Evolutionary conservation across 208 protist genomes (phyloP), one percentile per base, ranked within the genome.

Genomic region (Angomonas desouzai): DNA sequence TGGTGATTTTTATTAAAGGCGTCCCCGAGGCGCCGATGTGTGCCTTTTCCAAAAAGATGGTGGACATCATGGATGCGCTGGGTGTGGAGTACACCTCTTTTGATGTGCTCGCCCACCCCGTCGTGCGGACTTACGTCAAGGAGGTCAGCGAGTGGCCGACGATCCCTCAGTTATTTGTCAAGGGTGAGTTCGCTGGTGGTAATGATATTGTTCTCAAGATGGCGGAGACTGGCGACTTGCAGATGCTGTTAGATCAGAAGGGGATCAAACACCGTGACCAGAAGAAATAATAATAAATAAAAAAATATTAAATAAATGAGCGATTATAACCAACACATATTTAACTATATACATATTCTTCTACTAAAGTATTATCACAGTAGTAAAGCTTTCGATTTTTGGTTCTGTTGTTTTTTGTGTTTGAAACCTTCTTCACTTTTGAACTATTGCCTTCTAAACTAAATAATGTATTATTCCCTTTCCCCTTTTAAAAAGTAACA

Each of bases 1-100:
- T 98, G 16, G 94, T 98, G 1, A 60, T 98, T 7, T 99, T 97
- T 64, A 98, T 99, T 84, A 99, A 99, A 72, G 97, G 97, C 43
- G 85, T 92, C 6, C 97, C 97, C 13, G 81, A 97, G 74, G 82
- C 83, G 6, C 97, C 97, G 7, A 83, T 97, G 87, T 99, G 97
- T 74, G 97, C 97, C 67, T 99, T 98, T 67, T 97, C 89, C 25
- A 90, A 89, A 48, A 83, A 83, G 48, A 95, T 97, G 62, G 76
- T 97, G 18, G 89, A 98, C 43, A 80, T 98, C 16, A 62, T 99
- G 45, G 84, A 97, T 66, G 74, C 85, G 7, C 80, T 98, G 25
- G 94, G 93, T 57, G 76, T 96, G 36, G 78, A 96, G 64, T 98
- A 96, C 78, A 89, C 75, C 11, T 91, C 91, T 0, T 95, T 96